Conservation (phyloP, 805 yeast species). For the Spathaspora sp. region DNA sequence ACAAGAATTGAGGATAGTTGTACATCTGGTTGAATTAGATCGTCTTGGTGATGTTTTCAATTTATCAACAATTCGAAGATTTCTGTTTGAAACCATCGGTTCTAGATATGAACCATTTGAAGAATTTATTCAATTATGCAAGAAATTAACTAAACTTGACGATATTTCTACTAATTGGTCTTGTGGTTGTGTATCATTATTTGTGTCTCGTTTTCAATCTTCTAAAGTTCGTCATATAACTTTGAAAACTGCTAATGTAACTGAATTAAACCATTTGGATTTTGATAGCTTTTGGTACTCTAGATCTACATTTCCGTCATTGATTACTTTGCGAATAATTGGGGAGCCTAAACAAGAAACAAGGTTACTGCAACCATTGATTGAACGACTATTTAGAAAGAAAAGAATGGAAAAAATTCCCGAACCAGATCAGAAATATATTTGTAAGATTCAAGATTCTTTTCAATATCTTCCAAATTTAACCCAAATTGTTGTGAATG, state of each 20-base stretch:
- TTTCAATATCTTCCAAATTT: background rate
- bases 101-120: too few species aligned
- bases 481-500: background rate
- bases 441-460: too few species aligned
- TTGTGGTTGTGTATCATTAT: background rate
- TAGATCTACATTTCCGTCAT: too few species aligned
- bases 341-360: too few species aligned
- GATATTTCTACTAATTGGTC: background rate
- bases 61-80: background rate
- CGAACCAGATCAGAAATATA: too few species aligned
- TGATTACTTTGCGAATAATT: background rate
- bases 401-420: too few species aligned
- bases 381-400: too few species aligned
- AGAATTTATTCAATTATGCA: background rate
- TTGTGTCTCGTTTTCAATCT: background rate
- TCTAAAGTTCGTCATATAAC: background rate
- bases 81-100: background rate
- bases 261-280: too few species aligned
- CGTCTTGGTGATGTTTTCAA: background rate
- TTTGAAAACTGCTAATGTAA: background rate
- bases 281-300: too few species aligned
- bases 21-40: background rate
- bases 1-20: background rate
- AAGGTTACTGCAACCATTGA: too few species aligned
- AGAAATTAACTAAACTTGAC: background rate